Evolutionary conservation across 2,329 filamentous ascomycete genomes (phyloP).

Genomic region (Aspergillus brasiliensis): DNA sequence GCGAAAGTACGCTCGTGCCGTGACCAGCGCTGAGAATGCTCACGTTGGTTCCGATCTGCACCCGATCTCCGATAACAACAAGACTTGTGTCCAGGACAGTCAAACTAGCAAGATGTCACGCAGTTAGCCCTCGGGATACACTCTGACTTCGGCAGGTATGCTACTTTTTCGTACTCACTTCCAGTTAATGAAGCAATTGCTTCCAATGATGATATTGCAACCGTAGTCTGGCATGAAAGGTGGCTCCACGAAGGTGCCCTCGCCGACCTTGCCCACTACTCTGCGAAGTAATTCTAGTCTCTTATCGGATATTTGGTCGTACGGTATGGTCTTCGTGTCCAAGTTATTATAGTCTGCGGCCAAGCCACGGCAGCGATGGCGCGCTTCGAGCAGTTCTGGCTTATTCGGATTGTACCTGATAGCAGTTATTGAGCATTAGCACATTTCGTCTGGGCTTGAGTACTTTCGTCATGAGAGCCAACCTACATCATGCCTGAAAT

Average conservation of each 20-base stretch:
- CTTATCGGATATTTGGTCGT: not conserved
- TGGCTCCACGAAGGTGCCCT: constrained; percentile 20
- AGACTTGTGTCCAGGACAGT: constrained; percentile 53
- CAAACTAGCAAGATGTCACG: constrained; percentile 55
- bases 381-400: constrained; percentile 13
- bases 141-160: not conserved
- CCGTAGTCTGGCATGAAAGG: constrained; percentile 26
- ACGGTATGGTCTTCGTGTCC: not conserved
- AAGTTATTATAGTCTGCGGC: constrained; percentile 17
- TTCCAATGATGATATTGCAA: constrained; percentile 24
- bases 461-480: too few relatives aligned
- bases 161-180: constrained; percentile 8
- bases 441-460: not conserved
- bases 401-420: constrained; percentile 13
- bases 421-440: not conserved
- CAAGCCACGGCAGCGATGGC: constrained; percentile 12
- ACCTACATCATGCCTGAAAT: constrained; percentile 18
- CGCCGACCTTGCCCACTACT: constrained; percentile 15
- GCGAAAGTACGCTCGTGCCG: constrained; percentile 48
- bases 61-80: constrained; percentile 53
- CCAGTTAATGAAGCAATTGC: constrained; percentile 24
- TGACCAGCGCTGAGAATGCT: constrained; percentile 55
- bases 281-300: constrained; percentile 7
- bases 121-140: constrained; percentile 37
- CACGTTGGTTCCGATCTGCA: constrained; percentile 55